Percentiles rank a stretch among this genome's conserved stretches.
Conservation (phyloP, 2,329 filamentous ascomycete genomes). For the Monosporascus ibericus region DNA sequence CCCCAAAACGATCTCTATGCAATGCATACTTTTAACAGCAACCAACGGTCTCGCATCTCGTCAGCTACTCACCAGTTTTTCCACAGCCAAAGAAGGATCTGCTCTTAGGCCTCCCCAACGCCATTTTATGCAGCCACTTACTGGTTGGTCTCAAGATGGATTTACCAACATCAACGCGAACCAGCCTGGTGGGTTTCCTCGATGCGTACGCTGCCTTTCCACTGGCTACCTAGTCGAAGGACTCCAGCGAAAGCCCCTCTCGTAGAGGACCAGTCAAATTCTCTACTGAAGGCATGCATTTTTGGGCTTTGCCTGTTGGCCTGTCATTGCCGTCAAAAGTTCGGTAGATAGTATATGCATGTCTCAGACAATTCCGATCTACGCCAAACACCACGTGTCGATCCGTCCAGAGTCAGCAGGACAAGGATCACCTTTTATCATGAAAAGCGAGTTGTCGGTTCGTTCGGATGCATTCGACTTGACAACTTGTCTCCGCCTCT, state of each 20-base stretch:
- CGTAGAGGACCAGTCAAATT: constrained; percentile 3
- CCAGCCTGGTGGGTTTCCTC: neutral
- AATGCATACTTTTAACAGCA: neutral
- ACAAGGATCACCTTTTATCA: neutral
- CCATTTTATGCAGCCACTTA: neutral
- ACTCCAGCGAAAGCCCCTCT: too few species aligned
- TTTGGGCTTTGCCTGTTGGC: too few species aligned
- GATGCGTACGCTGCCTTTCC: too few species aligned
- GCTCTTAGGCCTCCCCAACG: neutral
- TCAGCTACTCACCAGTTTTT: neutral
- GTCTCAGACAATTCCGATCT: constrained; percentile 18
- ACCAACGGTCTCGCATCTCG: neutral
- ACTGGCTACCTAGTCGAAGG: too few species aligned
- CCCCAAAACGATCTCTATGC: neutral
- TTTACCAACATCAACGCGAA: neutral
- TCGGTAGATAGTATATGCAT: constrained; percentile 10
- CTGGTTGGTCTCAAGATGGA: neutral
- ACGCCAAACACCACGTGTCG: constrained; percentile 6
- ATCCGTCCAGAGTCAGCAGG: constrained; percentile 2
- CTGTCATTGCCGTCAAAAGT: constrained; percentile 1
- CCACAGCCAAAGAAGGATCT: neutral
- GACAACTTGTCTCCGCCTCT: neutral
- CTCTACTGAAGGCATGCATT: neutral
- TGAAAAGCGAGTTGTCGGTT: neutral
- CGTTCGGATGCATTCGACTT: neutral